These are phyloP conservation scores for Thuidium tamariscinum DNA, from an alignment of 225 moss, liverwort and hornwort species.

Conservation along the genomic window DNA sequence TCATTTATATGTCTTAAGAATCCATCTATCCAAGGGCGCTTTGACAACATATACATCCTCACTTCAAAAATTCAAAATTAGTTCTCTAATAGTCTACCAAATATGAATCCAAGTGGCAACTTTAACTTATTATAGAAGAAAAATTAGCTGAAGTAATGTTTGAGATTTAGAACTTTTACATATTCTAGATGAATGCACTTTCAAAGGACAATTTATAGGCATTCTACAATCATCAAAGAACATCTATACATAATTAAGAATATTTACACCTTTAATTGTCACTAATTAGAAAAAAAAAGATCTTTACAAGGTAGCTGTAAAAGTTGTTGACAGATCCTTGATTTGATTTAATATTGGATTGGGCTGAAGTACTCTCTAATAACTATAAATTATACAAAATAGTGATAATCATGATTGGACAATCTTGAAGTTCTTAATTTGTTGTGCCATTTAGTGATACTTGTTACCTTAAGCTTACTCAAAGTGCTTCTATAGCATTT, in stretches of 20 bases:
- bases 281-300: not conserved
- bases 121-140: not conserved
- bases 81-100: not conserved
- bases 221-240: rapidly evolving
- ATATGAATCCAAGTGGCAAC: not conserved
- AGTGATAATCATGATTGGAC: not conserved
- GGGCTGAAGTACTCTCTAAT: too few relatives aligned
- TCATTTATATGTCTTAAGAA: not conserved
- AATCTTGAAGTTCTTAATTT: rapidly evolving
- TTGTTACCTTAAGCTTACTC: too few relatives aligned
- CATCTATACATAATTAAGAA: rapidly evolving
- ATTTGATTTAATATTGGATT: rapidly evolving
- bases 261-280: not conserved
- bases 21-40: not conserved
- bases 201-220: not conserved
- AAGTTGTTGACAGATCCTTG: rapidly evolving
- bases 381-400: rapidly evolving
- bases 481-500: too few relatives aligned
- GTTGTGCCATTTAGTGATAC: too few relatives aligned
- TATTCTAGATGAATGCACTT: not conserved
- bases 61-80: not conserved
- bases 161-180: rapidly evolving
- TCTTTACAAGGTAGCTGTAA: rapidly evolving
- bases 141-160: not conserved
- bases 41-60: not conserved